A percentile compares a stretch with the other conserved stretches of the same genome.
These are phyloP conservation scores for Alternaria conjuncta DNA, from an alignment of 2,329 filamentous ascomycete species.

Conservation along the genomic window DNA sequence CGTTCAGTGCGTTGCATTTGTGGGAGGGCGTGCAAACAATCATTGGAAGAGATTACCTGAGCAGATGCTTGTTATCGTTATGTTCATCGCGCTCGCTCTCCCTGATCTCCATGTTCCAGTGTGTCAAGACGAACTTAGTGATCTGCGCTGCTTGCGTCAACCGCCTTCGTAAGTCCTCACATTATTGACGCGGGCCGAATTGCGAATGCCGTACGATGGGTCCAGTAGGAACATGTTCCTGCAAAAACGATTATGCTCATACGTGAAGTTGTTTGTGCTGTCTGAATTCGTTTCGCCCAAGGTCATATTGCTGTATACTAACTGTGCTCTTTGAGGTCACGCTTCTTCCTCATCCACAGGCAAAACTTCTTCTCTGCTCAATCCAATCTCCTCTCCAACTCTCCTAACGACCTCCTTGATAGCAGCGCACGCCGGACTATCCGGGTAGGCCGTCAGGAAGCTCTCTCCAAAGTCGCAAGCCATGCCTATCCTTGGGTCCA, in stretches of 20 bases:
- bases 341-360: slow-evolving; percentile 25
- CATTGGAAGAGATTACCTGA: background rate
- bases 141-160: slow-evolving; percentile 10
- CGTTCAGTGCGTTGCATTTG: background rate
- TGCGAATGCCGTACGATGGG: background rate
- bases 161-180: background rate
- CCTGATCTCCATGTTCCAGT: background rate
- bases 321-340: background rate
- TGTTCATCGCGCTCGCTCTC: background rate
- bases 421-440: slow-evolving; percentile 87
- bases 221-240: background rate
- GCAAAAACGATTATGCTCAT: background rate
- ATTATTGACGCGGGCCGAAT: background rate
- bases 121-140: background rate
- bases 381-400: slow-evolving; percentile 60
- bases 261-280: background rate
- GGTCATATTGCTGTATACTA: background rate
- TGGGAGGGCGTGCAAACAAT: background rate
- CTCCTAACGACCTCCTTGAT: slow-evolving; percentile 80
- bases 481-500: slow-evolving; percentile 95
- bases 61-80: background rate
- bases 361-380: slow-evolving; percentile 37
- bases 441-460: slow-evolving; percentile 91
- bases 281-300: background rate
- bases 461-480: slow-evolving; percentile 97